phyloP scores from a whole-genome alignment of 192 early-diverging fungal species.

The Coemansia sp. region DNA sequence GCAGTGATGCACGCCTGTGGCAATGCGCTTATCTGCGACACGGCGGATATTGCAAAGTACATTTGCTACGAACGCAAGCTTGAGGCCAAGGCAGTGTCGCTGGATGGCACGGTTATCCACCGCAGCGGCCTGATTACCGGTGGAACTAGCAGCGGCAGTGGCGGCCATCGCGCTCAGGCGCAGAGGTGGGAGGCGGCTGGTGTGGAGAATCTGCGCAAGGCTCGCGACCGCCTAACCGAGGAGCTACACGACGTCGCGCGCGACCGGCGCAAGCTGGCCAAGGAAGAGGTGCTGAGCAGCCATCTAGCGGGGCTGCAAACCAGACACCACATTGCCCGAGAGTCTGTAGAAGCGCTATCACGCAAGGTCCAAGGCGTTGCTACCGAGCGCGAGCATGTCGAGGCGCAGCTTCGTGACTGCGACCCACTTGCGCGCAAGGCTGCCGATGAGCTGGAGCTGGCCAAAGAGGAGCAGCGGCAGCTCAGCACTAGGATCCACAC shows the following conservation, averaged over 20 bases:
- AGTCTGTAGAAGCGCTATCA: conserved; percentile 58
- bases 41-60: conserved; percentile 77
- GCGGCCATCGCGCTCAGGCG: conserved; percentile 47
- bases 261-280: conserved; percentile 67
- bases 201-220: conserved; percentile 75
- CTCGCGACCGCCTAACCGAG: conserved; percentile 67
- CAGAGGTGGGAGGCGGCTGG: conserved; percentile 89
- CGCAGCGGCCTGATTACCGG: conserved; percentile 97
- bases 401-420: conserved; percentile 31
- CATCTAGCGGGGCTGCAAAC: conserved; percentile 66
- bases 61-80: conserved; percentile 83
- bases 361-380: conserved; percentile 65
- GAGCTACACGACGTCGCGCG: conserved; percentile 76
- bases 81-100: conserved; percentile 87
- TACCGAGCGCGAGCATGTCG: conserved; percentile 62
- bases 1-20: conserved; percentile 92
- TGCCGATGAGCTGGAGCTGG: conserved; percentile 49
- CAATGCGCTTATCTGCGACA: conserved; percentile 92
- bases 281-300: conserved; percentile 63
- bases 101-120: conserved; percentile 95
- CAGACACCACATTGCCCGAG: conserved; percentile 60
- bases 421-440: conserved; percentile 28
- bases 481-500: conserved; percentile 55
- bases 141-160: conserved; percentile 58
- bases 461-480: conserved; percentile 47